Conservation (phyloP, 495 filamentous ascomycete genomes). For the Friedmanniomyces simplex region DNA sequence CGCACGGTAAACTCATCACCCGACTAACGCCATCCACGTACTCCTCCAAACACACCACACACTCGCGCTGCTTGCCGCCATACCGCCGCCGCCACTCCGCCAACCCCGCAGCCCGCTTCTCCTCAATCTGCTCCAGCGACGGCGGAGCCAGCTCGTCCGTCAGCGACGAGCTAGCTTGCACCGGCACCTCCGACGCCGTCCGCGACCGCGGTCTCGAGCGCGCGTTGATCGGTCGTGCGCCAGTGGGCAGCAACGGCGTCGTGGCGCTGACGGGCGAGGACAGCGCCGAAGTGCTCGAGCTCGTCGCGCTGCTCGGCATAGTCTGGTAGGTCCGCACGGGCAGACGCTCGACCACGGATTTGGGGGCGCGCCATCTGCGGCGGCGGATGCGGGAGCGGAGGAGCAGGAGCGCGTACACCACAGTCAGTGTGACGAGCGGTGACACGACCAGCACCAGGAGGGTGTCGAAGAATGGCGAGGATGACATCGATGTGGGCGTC, state of each 20-base stretch:
- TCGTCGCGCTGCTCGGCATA: conserved; percentile 51
- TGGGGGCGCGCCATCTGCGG: conserved; percentile 88
- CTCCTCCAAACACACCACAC: conserved; percentile 95
- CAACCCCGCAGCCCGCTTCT: conserved; percentile 40
- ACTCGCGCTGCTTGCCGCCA: conserved; percentile 79
- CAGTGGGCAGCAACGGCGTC: conserved; percentile 57
- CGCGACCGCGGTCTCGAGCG: conserved; percentile 51
- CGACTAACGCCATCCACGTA: conserved; percentile 88
- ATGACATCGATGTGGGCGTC: conserved; percentile 78
- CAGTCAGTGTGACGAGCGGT: conserved; percentile 79
- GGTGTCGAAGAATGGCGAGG: conserved; percentile 94
- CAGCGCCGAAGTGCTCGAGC: conserved; percentile 45
- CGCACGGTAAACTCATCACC: conserved; percentile 97
- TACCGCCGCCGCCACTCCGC: conserved; percentile 68
- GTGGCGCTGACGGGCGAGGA: conserved; percentile 55
- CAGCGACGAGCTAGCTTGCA: conserved; percentile 6
- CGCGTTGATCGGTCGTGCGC: conserved; percentile 27
- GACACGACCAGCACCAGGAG: conserved; percentile 86
- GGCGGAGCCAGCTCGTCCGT: conserved; percentile 22
- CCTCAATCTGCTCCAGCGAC: conserved; percentile 31
- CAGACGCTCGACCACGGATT: conserved; percentile 88
- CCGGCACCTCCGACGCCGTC: conserved; percentile 45
- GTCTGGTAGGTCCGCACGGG: conserved; percentile 92
- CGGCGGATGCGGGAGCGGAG: conserved; percentile 82
- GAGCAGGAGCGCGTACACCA: conserved; percentile 84